phyloP scores from a whole-genome alignment of 1,284 basidiomycete genomes.

The Trametes sp. region DNA sequence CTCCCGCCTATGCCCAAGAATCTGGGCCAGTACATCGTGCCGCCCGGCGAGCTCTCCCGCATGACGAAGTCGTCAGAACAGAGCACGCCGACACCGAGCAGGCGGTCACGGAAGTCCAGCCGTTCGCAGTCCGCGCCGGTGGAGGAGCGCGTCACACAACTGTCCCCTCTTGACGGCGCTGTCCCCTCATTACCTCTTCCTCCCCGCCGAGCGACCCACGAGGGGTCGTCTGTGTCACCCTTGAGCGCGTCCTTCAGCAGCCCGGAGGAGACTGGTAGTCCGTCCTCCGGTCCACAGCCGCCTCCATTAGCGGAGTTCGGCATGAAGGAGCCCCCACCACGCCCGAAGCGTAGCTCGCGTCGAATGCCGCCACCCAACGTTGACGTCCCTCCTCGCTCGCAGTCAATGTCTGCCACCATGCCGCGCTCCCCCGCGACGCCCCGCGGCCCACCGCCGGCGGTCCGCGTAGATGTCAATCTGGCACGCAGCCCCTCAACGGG shows the following conservation, averaged over 20 bases:
- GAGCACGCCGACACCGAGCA: conserved; percentile 8
- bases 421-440: conserved; percentile 35
- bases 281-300: conserved; percentile 26
- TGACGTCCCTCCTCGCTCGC: conserved; percentile 31
- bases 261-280: conserved; percentile 36
- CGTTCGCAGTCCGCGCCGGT: conserved; percentile 34
- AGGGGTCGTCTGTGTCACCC: conserved; percentile 35
- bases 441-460: conserved; percentile 33
- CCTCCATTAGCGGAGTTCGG: conserved; percentile 40
- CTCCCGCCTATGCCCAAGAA: conserved; percentile 47
- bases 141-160: conserved; percentile 16
- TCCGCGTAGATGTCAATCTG: conserved; percentile 32
- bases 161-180: conserved; percentile 21
- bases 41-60: conserved; percentile 55
- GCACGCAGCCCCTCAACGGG: conserved; percentile 36
- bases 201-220: conserved; percentile 36
- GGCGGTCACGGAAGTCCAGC: conserved; percentile 21
- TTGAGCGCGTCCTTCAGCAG: conserved; percentile 43
- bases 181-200: conserved; percentile 42
- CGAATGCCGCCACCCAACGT: conserved; percentile 34
- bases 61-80: conserved; percentile 31
- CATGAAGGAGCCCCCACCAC: conserved; percentile 34
- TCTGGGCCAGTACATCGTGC: conserved; percentile 55
- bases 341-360: conserved; percentile 39
- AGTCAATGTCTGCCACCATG: conserved; percentile 30